Base-by-base conservation (phyloP, 305 asterid species). In the Rubia balearica region DNA sequence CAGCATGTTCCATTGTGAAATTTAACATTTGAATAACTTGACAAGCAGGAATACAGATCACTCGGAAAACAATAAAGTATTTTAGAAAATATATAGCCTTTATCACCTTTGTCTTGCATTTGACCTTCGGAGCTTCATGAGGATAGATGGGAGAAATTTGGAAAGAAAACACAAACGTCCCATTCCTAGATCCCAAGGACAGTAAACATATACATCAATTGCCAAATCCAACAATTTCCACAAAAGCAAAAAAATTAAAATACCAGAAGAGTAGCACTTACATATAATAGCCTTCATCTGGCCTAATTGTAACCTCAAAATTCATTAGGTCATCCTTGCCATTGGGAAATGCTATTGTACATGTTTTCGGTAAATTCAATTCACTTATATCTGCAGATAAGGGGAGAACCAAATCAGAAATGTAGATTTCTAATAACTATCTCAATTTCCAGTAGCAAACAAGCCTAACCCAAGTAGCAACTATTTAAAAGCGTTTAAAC, bases 261-360 rank as follows among this genome's bases (percentile, higher is more conserved):
- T 40, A 60, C 22, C 42, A 48, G n/a, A 74, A 68, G 40, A 59
- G 46, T 36, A 48, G 68, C 67, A 69, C 92, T 86, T 79, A 93
- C 97, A 70, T 59, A 77, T 93, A 93, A 81, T 86, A 93, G 72
- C 98, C 96, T 75, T 93, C 98, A 81, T 93, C 97, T 45, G 96
- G 97, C 65, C 88, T 88, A 76, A 93, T 90, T 70, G 97, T 84
- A 76, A 93, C 98, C 82, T 89, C 97, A 77, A 93, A 93, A 85
- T 85, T 93, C 98, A 93, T 93, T 59, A 93, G 97, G 56, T 93
- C 98, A 49, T 93, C 98, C 81, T 86, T 93, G 71, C 98, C 98
- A 69, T 84, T 89, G 61, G 97, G 96, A 78, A 90, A 90, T 60
- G 97, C 55, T 41, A 93, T 93, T 82, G 75, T 85, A 81, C 97